Base-by-base conservation (phyloP, 495 filamentous ascomycete species). In the Aspergillus coremiiformis region DNA sequence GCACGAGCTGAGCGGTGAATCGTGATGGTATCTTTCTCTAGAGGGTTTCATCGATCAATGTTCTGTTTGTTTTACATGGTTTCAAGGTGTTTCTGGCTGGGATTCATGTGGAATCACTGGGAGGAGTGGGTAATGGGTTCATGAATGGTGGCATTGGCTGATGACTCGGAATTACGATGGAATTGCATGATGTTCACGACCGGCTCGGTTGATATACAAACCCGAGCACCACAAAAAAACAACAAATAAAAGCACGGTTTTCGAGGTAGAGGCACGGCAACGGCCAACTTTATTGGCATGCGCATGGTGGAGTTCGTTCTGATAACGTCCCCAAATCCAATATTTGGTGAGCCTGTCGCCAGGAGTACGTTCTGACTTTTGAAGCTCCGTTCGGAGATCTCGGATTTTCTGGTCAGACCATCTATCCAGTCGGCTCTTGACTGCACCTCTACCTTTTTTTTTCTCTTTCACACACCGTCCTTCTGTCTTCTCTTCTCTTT, bases 1-100 rank as follows among this genome's bases (percentile, higher is more conserved):
- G 30, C 64, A 66, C 19, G 70, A 74, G 48, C 57, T 74, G 33
- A 65, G 63, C 22, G 67, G 69, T 39, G 70, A 70, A 42, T 65
- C 60, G 9, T 71, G 65, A 72, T 52, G 44, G 44, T 4, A 41
- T 55, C 30, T 51, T 47, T 43, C 37, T 46, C 20, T 43, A 32
- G 43, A 45, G 43, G 14, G 29, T 17, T 17, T 17, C 10, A 3
- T 47, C 45, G 26, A 35, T 44, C 22, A 20, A n/a, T 45, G 24
- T 44, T 39, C 33, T 49, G 26, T 44, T 52, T 52, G 17, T 53
- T 49, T 53, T 49, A 26, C 26, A 23, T 39, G 43, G 42, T 54
- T 54, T 49, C 35, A 41, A 39, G 52, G 58, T 56, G 58, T 57
- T 54, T 45, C 8, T 49, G 54, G 35, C 17, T 50, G 32, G 54